phyloP scores from a whole-genome alignment of 1,284 basidiomycete species.

The Cronartium quercuum region DNA sequence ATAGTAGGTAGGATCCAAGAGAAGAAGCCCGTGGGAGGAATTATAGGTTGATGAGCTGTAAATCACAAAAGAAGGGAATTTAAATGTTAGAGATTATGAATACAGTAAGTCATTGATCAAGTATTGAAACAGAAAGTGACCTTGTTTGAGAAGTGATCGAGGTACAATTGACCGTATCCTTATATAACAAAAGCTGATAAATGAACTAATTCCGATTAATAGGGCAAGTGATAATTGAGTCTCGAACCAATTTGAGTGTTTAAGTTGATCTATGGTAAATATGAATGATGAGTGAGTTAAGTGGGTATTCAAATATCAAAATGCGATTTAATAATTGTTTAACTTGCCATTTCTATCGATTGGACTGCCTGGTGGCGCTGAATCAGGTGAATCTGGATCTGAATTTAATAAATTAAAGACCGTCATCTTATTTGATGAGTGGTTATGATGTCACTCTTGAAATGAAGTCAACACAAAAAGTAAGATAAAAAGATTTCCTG shows the following conservation, averaged over 20 bases:
- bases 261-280: slow-evolving; percentile 5
- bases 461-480: too few species aligned
- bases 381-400: too few species aligned
- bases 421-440: too few species aligned
- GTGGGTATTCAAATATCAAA: not conserved
- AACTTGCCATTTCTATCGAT: slow-evolving; percentile 33
- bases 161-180: slow-evolving; percentile 3
- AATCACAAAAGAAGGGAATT: not conserved
- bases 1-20: slow-evolving; percentile 28
- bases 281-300: not conserved
- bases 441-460: too few species aligned
- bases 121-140: not conserved
- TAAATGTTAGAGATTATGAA: not conserved
- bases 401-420: too few species aligned
- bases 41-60: slow-evolving; percentile 23
- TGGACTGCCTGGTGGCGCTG: slow-evolving; percentile 23
- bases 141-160: slow-evolving; percentile 6
- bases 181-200: slow-evolving; percentile 21
- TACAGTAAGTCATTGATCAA: not conserved
- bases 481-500: too few species aligned
- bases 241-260: slow-evolving; percentile 28
- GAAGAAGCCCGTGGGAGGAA: slow-evolving; percentile 20
- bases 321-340: not conserved
- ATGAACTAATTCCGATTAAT: slow-evolving; percentile 12
- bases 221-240: slow-evolving; percentile 26